Evolutionary conservation across 352 stramenopile genomes (phyloP).

Genomic region (Nothophytophthora sp.): DNA sequence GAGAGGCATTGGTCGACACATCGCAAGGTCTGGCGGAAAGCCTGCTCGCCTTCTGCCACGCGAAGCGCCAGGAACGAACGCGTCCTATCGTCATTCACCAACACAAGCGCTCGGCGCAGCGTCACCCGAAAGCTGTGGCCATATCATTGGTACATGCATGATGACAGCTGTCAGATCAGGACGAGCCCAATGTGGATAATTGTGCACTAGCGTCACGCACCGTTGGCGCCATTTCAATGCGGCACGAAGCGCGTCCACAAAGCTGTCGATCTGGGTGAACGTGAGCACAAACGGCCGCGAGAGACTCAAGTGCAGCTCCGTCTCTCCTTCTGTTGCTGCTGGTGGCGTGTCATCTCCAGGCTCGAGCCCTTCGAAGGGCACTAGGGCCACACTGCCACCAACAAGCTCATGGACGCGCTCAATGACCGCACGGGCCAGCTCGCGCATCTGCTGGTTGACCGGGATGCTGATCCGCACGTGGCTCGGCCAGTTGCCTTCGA

Average conservation of each 20-base stretch:
- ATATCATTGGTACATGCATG: no score
- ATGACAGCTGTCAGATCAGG: no score
- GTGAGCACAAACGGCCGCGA: constrained; percentile 77
- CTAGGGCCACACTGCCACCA: constrained; percentile 23
- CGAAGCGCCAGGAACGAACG: constrained; percentile 72
- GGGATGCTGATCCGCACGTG: constrained; percentile 62
- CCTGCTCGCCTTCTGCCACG: constrained; percentile 34
- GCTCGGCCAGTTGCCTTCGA: constrained; percentile 84
- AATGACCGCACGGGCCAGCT: constrained; percentile 29
- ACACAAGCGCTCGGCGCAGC: constrained; percentile 37
- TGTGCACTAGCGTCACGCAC: no score
- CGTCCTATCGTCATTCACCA: constrained; percentile 77
- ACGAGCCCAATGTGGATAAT: no score
- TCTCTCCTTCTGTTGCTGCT: constrained; percentile 4
- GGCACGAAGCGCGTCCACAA: constrained; percentile 62
- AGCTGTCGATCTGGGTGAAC: constrained; percentile 66
- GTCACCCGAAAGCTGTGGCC: constrained; percentile 47
- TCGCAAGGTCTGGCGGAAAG: constrained; percentile 41
- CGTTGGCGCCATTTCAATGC: constrained; percentile 72
- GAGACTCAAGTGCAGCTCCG: constrained; percentile 64
- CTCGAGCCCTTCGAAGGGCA: constrained; percentile 32
- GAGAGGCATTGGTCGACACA: constrained; percentile 68
- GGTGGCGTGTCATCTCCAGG: constrained; percentile 2
- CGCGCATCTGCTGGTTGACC: constrained; percentile 22
- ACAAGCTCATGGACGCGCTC: constrained; percentile 30